These are phyloP conservation scores for Petasospora fabianii DNA, from an alignment of 1,139 yeast species.

Conservation along the genomic window DNA sequence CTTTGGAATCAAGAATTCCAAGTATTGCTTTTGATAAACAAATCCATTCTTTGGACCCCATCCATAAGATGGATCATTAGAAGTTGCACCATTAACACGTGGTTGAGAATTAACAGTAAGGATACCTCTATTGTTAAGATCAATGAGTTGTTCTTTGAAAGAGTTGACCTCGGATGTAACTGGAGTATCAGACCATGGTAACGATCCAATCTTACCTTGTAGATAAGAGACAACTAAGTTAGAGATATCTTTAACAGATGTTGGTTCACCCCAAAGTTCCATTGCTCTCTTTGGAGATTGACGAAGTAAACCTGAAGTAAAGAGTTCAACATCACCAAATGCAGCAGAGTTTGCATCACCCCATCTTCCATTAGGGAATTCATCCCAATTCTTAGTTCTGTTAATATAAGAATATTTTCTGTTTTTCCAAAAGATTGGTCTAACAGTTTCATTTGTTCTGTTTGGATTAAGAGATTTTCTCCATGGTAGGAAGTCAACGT, in stretches of 20 bases:
- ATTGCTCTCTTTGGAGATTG: constrained; percentile 75
- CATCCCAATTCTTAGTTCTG: constrained; percentile 93
- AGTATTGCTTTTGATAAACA: constrained; percentile 89
- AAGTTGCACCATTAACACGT: constrained; percentile 75
- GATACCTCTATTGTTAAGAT: constrained; percentile 62
- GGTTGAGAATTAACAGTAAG: constrained; percentile 94
- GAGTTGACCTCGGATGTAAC: constrained; percentile 71
- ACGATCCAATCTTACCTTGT: constrained; percentile 62
- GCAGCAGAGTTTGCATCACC: constrained; percentile 95
- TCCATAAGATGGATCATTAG: constrained; percentile 71
- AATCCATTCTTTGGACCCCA: constrained; percentile 97
- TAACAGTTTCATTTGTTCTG: constrained; percentile 75
- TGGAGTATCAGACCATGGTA: constrained; percentile 96
- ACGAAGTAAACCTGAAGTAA: constrained; percentile 74
- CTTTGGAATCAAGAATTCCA: constrained; percentile 78
- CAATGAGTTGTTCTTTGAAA: constrained; percentile 56
- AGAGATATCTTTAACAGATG: constrained; percentile 52
- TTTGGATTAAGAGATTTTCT: constrained; percentile 82
- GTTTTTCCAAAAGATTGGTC: constrained; percentile 97
- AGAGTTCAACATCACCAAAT: constrained; percentile 78
- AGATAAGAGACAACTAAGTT: constrained; percentile 62
- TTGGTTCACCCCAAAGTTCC: constrained; percentile 87
- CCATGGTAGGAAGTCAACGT: constrained; percentile 64
- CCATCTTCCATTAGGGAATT: constrained; percentile 93
- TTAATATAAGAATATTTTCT: constrained; percentile 87